A percentile compares a stretch with the other conserved stretches of the same genome.
These are phyloP conservation scores for Mercurialis annua DNA, from an alignment of 345 rosid species.

Conservation along the genomic window DNA sequence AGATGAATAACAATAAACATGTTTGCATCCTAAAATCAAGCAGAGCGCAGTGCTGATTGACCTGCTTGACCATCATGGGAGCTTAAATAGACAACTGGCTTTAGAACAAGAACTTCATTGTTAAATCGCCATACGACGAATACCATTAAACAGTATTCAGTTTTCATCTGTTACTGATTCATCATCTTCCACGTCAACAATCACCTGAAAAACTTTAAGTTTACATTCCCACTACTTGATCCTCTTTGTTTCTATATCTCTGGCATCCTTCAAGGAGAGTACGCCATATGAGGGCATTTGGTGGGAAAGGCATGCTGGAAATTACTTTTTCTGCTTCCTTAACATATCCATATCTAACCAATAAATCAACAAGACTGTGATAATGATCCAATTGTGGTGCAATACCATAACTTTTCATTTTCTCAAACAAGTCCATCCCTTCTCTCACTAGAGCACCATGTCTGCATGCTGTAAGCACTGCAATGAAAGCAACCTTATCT, in stretches of 20 bases:
- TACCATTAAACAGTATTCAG: not conserved
- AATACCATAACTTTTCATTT: conserved; percentile 53
- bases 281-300: conserved; percentile 64
- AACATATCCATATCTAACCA: conserved; percentile 55
- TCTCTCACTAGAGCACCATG: conserved; percentile 69
- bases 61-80: not conserved
- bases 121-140: not conserved
- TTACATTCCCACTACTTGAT: conserved; percentile 9
- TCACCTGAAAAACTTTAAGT: not conserved
- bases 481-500: conserved; percentile 61
- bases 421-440: conserved; percentile 63
- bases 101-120: not conserved
- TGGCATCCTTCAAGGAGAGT: conserved; percentile 72
- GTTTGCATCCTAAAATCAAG: not conserved
- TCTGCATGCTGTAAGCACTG: conserved; percentile 69
- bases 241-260: conserved; percentile 23
- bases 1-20: not conserved
- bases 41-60: conserved; percentile 1
- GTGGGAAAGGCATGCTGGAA: conserved; percentile 65
- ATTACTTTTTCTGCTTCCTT: conserved; percentile 68
- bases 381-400: conserved; percentile 77
- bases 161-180: conserved; percentile 1
- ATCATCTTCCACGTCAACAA: not conserved
- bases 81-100: conserved; percentile 2
- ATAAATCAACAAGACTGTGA: conserved; percentile 62